phyloP scores from a whole-genome alignment of 2,329 filamentous ascomycete genomes.

The Clonostachys byssicola region DNA sequence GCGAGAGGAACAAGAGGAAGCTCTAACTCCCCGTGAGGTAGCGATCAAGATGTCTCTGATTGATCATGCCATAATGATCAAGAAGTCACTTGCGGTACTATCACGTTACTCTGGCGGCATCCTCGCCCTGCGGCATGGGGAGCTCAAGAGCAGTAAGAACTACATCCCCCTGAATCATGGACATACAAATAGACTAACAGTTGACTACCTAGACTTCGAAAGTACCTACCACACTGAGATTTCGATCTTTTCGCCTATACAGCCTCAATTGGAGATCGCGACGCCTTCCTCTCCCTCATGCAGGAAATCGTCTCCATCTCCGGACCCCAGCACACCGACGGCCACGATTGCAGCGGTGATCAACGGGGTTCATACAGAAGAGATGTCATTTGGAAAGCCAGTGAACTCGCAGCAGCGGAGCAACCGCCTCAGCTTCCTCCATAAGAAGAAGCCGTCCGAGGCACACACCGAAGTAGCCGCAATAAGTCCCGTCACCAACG shows the following conservation, averaged over 20 bases:
- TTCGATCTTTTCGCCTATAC: conserved; percentile 52
- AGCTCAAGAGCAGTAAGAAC: conserved; percentile 61
- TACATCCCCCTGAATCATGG: background rate
- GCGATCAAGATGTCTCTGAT: conserved; percentile 81
- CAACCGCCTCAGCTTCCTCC: conserved; percentile 53
- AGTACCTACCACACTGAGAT: conserved; percentile 62
- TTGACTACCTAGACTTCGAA: conserved; percentile 48
- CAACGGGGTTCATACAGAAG: conserved; percentile 34
- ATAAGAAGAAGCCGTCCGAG: conserved; percentile 39
- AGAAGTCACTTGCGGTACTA: conserved; percentile 72
- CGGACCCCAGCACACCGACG: conserved; percentile 22
- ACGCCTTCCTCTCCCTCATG: conserved; percentile 36
- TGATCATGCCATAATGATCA: conserved; percentile 85
- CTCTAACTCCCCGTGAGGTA: conserved; percentile 61
- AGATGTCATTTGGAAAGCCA: conserved; percentile 17
- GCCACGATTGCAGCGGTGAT: conserved; percentile 24
- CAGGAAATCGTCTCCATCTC: conserved; percentile 44
- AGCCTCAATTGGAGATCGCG: conserved; percentile 29
- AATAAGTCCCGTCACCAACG: conserved; percentile 13
- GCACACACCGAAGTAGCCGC: conserved; percentile 9
- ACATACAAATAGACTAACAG: background rate
- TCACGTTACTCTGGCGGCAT: conserved; percentile 57
- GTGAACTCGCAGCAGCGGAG: conserved; percentile 25
- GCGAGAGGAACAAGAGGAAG: conserved; percentile 39
- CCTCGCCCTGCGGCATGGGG: conserved; percentile 50